Conservation (phyloP, 768 basidiomycete species). For the Serendipita sp. region DNA sequence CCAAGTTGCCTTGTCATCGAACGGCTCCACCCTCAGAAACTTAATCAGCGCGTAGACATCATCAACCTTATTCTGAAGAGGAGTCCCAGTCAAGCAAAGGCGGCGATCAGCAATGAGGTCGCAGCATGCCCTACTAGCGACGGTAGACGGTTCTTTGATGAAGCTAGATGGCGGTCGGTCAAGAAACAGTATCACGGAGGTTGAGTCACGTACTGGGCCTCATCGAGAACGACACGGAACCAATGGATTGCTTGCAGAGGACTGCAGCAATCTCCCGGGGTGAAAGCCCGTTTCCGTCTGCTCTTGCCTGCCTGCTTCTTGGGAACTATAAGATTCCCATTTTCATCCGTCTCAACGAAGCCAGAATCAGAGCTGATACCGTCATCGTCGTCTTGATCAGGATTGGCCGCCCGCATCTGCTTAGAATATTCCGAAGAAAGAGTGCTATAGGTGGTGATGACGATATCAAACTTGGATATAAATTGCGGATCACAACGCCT, state of each 20-base stretch:
- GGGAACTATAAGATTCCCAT: conserved; percentile 48
- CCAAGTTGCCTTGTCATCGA: conserved; percentile 89
- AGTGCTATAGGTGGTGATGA: conserved; percentile 94
- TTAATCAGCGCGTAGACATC: conserved; percentile 96
- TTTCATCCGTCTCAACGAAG: conserved; percentile 48
- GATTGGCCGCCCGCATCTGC: conserved; percentile 49
- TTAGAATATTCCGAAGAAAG: conserved; percentile 90
- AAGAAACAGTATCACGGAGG: neutral
- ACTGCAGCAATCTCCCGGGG: conserved; percentile 36
- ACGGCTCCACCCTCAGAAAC: conserved; percentile 79
- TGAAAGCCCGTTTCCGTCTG: conserved; percentile 44
- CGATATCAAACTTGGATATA: conserved; percentile 87
- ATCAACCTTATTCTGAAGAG: conserved; percentile 97
- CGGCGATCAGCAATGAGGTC: conserved; percentile 88
- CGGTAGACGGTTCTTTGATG: conserved; percentile 91
- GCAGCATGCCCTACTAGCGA: conserved; percentile 89
- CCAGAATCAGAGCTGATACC: conserved; percentile 33
- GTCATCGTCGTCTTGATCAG: conserved; percentile 51
- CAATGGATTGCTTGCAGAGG: conserved; percentile 89
- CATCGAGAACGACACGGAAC: conserved; percentile 88
- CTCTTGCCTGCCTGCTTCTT: conserved; percentile 46
- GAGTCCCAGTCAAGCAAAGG: conserved; percentile 91
- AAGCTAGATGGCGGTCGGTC: conserved; percentile 35
- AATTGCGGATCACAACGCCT: conserved; percentile 75
- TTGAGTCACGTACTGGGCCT: conserved; percentile 73